Evolutionary conservation across 768 basidiomycete genomes (phyloP), one percentile per base, ranked within the genome.

Genomic region (Trametes cingulata): DNA sequence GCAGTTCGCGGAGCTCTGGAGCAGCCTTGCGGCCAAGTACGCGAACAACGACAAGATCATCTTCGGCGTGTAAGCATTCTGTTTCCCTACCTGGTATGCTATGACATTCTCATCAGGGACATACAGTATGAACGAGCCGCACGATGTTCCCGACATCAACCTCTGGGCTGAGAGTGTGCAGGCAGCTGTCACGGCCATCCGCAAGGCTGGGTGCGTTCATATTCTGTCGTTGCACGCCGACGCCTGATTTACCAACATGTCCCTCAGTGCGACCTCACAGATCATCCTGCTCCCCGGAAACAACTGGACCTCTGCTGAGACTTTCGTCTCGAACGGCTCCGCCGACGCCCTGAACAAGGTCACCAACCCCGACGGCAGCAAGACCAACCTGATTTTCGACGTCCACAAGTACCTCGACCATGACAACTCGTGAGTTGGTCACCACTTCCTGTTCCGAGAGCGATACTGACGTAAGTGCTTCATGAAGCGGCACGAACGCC

Each of bases 381-480:
- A 69, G 10, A 67, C 56, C 58, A 72, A 72, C 61, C 72, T 80
- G n/a, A 63, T 80, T 56, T 74, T 82, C 60, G 80, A 81, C 61
- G 74, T 76, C 1, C 78, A 80, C 72, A 74, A 77, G 68, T 80
- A 80, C 65, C 75, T 79, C 62, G 79, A 81, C 61, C 69, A 67
- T 24, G 77, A 80, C 66, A 77, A 76, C 65, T 74, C 36, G 80
- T 79, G 24, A 39, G 61, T 57, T 15, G n/a, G n/a, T 12, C 40
- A 12, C 1, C 69, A 69, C 60, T 53, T 7, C 29, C 68, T 5
- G 74, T 73, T 3, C 77, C 73, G 15, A 70, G 67, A 48, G 24
- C 60, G 56, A 14, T 10, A 27, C 48, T 52, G 40, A 56, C 13
- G 17, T 6, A 6, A 19, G 37, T 13, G 17, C 2, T 15, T 20